Base-by-base conservation (phyloP, 257 asterid species). In the Rehmannia glutinosa region DNA sequence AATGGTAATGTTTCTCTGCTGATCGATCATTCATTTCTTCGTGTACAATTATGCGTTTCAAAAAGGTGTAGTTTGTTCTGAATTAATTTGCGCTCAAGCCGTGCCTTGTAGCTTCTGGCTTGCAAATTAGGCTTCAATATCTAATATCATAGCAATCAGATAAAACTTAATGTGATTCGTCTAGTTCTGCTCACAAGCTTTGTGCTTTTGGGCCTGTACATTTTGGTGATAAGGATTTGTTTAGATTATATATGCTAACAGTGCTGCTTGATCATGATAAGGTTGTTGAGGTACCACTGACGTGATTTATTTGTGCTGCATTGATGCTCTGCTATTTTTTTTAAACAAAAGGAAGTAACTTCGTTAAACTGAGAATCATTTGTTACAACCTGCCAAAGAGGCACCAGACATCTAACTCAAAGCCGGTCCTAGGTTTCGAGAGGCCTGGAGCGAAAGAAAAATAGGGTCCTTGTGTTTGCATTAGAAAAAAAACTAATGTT, bases 1-100 rank as follows among this genome's bases (percentile, higher is more conserved):
- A 77, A 93, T 93, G 99, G 99, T 90, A 84, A 64, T 38, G 9
- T 8, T 41, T 69, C 1, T 12, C 30, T 28, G 19, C 57, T 52
- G 5, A 0, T 47, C 16, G 42, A 41, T 58, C 47, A 15, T 64
- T 61, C 16, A 6, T 49, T 35, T 5, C 1, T 66, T 23, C 13
- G 7, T 33, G 20, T 13, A 13, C 8, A 55, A 54, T 30, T 54
- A 1, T 58, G 27, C 25, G 17, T 33, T 68, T 23, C 2, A 6
- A 32, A 7, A 50, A 15, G n/a, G 25, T 38, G 23, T 49, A 11
- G 5, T 9, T 12, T 56, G 1, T 15, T 52, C 13, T 2, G 7
- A 56, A 12, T 49, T 12, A 4, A 15, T 8, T 19, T 32, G 8
- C 39, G 50, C 6, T 53, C 50, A 4, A 36, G 45, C 24, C 0